Conservation (phyloP, 1,284 basidiomycete species). For the Veloboletus limbatus region DNA sequence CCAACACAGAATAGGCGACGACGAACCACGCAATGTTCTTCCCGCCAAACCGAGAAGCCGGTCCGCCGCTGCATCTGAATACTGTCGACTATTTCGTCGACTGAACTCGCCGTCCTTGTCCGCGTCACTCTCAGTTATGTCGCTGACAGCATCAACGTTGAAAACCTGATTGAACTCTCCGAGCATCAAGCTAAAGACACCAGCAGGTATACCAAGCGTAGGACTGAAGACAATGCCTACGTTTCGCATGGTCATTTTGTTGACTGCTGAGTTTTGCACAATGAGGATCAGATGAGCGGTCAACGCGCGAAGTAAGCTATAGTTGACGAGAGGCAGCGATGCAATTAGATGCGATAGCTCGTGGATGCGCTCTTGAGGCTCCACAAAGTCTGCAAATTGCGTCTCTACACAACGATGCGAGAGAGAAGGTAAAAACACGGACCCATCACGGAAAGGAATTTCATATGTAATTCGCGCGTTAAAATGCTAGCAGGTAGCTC, state of each 20-base stretch:
- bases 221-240: conserved; percentile 98
- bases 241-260: conserved; percentile 99
- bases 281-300: conserved; percentile 96
- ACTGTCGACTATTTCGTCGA: conserved; percentile 75
- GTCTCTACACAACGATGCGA: conserved; percentile 9
- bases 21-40: conserved; percentile 59
- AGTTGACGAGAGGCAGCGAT: conserved; percentile 88
- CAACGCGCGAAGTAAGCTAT: conserved; percentile 88
- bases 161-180: conserved; percentile 89
- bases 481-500: conserved; percentile 89
- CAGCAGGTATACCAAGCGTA: conserved; percentile 91
- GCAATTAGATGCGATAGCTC: conserved; percentile 87
- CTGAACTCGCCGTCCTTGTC: conserved; percentile 40
- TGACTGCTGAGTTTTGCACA: conserved; percentile 83
- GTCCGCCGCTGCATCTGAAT: conserved; percentile 76
- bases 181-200: conserved; percentile 90
- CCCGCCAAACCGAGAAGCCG: conserved; percentile 71
- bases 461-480: conserved; percentile 86
- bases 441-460: conserved; percentile 91
- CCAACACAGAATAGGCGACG: conserved; percentile 10
- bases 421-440: conserved; percentile 33
- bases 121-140: conserved; percentile 34
- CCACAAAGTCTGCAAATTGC: conserved; percentile 68
- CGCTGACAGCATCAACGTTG: conserved; percentile 59
- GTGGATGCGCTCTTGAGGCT: conserved; percentile 82